These are phyloP conservation scores for Exophiala calicioides DNA, from an alignment of 2,329 filamentous ascomycete genomes.

Conservation along the genomic window DNA sequence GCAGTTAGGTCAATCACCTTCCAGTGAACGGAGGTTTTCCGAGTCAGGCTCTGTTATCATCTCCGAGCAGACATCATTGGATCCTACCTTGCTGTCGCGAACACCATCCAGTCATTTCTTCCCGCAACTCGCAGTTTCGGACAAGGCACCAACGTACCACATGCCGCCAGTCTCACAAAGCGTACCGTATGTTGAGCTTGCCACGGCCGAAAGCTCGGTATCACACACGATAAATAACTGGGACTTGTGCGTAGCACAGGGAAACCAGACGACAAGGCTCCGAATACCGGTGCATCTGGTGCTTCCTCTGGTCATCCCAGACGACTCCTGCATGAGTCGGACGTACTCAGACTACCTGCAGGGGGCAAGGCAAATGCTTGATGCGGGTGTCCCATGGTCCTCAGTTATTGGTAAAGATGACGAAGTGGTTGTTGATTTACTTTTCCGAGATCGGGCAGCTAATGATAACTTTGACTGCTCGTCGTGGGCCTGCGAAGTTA, in stretches of 20 bases:
- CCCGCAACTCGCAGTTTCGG: no score
- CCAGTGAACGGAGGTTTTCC: not conserved
- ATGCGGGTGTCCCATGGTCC: conserved; percentile 5
- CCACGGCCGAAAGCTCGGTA: not conserved
- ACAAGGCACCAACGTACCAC: not conserved
- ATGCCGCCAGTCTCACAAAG: conserved; percentile 1
- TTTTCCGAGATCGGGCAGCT: conserved; percentile 19
- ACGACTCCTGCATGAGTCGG: conserved; percentile 24
- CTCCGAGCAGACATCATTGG: not conserved
- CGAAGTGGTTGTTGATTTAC: conserved; percentile 19
- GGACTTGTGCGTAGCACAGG: conserved; percentile 23
- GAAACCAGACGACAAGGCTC: conserved; percentile 14
- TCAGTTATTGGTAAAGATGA: conserved; percentile 15
- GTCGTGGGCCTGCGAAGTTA: conserved; percentile 27
- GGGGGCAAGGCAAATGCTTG: conserved; percentile 22
- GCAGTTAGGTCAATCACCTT: not conserved
- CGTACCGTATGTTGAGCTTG: conserved; percentile 12
- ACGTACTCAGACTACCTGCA: conserved; percentile 24
- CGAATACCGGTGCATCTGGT: conserved; percentile 23
- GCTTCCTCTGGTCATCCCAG: conserved; percentile 19
- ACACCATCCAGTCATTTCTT: no score
- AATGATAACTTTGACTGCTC: conserved; percentile 23
- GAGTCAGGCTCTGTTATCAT: not conserved
- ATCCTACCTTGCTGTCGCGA: no score
- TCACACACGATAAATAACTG: conserved; percentile 4